These are phyloP conservation scores for Cutaneotrichosporon curvatum DNA, from an alignment of 1,284 basidiomycete genomes.

Conservation along the genomic window DNA sequence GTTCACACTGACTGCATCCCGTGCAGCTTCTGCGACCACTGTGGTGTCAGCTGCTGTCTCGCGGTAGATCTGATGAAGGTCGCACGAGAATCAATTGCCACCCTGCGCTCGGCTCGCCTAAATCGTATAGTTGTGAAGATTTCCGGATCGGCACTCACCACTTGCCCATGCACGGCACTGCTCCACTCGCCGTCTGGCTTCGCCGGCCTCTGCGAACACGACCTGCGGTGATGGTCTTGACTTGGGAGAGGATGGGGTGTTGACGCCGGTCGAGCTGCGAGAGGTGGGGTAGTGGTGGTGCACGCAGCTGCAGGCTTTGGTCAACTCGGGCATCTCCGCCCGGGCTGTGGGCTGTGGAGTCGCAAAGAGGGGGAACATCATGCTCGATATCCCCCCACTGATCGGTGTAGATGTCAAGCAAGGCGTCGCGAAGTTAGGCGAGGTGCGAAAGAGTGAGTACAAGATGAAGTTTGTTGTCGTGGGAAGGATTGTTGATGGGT, in stretches of 20 bases:
- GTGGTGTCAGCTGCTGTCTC: background rate
- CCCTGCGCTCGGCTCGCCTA: background rate
- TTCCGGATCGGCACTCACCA: constrained; percentile 11
- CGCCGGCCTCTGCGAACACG: background rate
- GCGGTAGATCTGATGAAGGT: too few relatives aligned
- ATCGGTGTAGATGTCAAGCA: too few relatives aligned
- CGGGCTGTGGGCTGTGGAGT: constrained; percentile 2
- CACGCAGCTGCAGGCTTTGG: constrained; percentile 2
- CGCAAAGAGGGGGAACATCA: background rate
- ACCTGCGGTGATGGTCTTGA: background rate
- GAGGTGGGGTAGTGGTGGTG: background rate
- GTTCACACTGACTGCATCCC: constrained; percentile 2
- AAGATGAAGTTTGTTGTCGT: too few relatives aligned
- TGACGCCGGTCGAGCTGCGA: background rate
- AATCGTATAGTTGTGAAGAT: background rate
- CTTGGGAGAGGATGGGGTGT: background rate
- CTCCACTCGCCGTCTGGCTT: constrained; percentile 4
- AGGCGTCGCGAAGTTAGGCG: too few relatives aligned
- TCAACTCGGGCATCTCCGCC: constrained; percentile 1
- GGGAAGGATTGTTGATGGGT: too few relatives aligned
- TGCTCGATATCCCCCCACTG: too few relatives aligned
- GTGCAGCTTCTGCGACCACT: constrained; percentile 10
- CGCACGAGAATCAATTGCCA: too few relatives aligned
- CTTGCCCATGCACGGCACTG: constrained; percentile 12
- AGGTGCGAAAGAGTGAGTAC: too few relatives aligned